Base-by-base conservation (phyloP, 176 grass and related monocot genomes). In the Aegilops umbellulata region DNA sequence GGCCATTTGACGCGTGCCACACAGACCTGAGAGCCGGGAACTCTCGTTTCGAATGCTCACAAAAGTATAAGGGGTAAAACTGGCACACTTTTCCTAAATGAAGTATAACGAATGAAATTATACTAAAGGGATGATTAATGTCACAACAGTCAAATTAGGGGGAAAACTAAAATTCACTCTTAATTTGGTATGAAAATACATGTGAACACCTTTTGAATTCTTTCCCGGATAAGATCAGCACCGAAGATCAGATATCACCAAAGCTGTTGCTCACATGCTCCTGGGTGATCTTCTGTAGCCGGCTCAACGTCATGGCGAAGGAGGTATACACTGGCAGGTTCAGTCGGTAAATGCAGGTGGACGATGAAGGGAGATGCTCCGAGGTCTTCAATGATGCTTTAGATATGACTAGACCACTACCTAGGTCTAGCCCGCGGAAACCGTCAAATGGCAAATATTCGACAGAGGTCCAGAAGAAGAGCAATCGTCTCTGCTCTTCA, bases 381-480 rank as follows among this genome's bases (percentile, higher is more conserved):
- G 60, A 79, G 13, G 91, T 89, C 39, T 41, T 75, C 3, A 41
- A 63, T 65, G 84, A 57, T 69, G 81, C 84, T 74, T 60, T 89
- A 25, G 46, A 86, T 86, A 95, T 91, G 49, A 16, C 14, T 16
- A 38, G 65, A 86, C 41, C 81, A n/a, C 82, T 7, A 0, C 30
- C 30, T 10, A n/a, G 31, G 75, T 95, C 61, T 53, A 91, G 53
- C 20, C 89, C 91, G 24, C 22, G 8, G 30, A 97, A 97, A 61
- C 89, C 87, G 26, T 93, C 91, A 1, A 77, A 78, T 1, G 94
- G 89, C 55, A 97, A 77, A 58, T 82, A 93, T 35, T 88, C 90
- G 51, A 97, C 64, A 2, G 91, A 88, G 7, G 94, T 93, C 94
- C 91, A 97, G 80, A 97, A 97, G 60, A 93, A 93, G 74, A 97